phyloP scores from a whole-genome alignment of 352 stramenopile species.

The Globisporangium okanoganense region DNA sequence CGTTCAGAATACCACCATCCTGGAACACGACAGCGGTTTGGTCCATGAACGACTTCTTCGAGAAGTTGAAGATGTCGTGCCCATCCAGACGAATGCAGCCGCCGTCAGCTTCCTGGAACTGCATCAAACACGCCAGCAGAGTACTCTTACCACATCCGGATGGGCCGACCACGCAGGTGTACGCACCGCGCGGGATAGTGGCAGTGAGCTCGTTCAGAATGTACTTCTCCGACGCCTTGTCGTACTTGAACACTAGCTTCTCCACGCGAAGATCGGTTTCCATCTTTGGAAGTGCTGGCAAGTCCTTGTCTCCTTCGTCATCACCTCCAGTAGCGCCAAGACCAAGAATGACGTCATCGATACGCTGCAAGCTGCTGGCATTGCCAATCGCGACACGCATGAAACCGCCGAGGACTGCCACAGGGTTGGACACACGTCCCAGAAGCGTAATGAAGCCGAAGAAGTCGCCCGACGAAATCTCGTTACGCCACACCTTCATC shows the following conservation, averaged over 20 bases:
- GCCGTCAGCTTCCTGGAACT: slow-evolving; percentile 83
- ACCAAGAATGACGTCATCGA: slow-evolving; percentile 82
- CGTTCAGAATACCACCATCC: slow-evolving; percentile 84
- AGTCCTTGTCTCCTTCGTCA: slow-evolving; percentile 56
- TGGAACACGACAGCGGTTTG: slow-evolving; percentile 87
- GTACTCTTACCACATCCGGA: slow-evolving; percentile 88
- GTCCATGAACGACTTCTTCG: slow-evolving; percentile 84
- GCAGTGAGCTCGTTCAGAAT: slow-evolving; percentile 72
- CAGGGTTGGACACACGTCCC: slow-evolving; percentile 74
- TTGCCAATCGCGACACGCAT: slow-evolving; percentile 89
- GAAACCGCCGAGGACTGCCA: slow-evolving; percentile 81
- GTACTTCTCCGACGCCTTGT: slow-evolving; percentile 81
- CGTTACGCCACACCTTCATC: slow-evolving; percentile 80
- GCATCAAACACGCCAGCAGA: slow-evolving; percentile 82
- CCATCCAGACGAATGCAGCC: slow-evolving; percentile 78
- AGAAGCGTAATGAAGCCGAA: slow-evolving; percentile 82
- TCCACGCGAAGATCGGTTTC: slow-evolving; percentile 72
- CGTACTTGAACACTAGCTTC: slow-evolving; percentile 85
- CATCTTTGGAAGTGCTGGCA: slow-evolving; percentile 81
- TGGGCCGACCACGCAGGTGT: slow-evolving; percentile 82
- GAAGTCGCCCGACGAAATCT: slow-evolving; percentile 74
- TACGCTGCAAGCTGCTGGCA: slow-evolving; percentile 79
- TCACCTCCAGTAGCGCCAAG: slow-evolving; percentile 31
- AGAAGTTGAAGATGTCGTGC: slow-evolving; percentile 85
- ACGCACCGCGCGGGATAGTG: slow-evolving; percentile 71